Evolutionary conservation across 2,329 filamentous ascomycete genomes (phyloP), one percentile per base, ranked within the genome.

Genomic region (Pyricularia sp.): DNA sequence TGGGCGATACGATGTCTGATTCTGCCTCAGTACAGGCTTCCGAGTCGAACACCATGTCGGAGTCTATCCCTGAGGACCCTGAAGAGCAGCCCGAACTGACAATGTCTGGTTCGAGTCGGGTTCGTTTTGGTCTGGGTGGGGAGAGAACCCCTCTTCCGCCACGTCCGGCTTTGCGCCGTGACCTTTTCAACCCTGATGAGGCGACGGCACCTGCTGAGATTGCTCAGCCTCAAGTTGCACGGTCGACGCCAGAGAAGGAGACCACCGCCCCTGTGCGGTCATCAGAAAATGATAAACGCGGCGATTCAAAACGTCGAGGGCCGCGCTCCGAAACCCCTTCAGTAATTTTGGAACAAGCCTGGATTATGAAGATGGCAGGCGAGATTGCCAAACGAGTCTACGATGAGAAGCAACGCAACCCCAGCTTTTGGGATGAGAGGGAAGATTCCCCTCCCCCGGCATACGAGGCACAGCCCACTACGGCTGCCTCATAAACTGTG

Each of bases 301-400:
- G n/a, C 9, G 25, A n/a, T 7, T 61, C 58, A 25, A 61, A 61
- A 61, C 58, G 58, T 61, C 58, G 58, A 78, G 67, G 76, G 73
- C 55, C 73, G 70, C 74, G 75, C 72, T 84, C 83, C 0, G 85
- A 86, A 36, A 82, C 81, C 5, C 83, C 84, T 14, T 85, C 85
- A 0, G 83, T 85, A 31, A 92, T 93, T 66, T 81, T 92, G 30
- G 91, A 93, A 76, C 90, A 93, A 77, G 92, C 92, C 2, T 95
- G 92, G 91, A 91, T 95, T 80, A 88, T 90, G 81, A 95, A 97
- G 82, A 95, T 99, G 87, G 94, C 94, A 5, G 90, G 90, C 72
- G 95, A 98, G 78, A 94, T 98, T 74, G 93, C 93, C 50, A 84
- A 89, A 67, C 90, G 92, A 69, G 93, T 97, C 72, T 92, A 94